A percentile compares a stretch with the other conserved stretches of the same genome.
Evolutionary conservation across 73 alveolate species (phyloP).

Genomic region (Paraurostyla sp.): DNA sequence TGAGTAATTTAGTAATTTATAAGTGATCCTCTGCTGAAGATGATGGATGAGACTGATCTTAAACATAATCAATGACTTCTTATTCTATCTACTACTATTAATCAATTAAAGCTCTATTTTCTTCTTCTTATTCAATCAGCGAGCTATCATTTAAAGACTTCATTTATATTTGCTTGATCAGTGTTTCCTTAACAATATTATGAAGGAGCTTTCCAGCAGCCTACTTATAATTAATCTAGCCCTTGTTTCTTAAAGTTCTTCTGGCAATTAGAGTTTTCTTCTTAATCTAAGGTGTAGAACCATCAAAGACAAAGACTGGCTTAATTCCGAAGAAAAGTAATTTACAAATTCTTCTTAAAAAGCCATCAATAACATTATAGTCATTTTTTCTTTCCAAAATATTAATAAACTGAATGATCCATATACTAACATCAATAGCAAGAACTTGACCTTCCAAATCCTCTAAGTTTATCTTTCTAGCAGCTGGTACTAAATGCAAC

Average conservation of each 20-base stretch:
- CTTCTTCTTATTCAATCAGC: background rate
- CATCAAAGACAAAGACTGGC: constrained; percentile 92
- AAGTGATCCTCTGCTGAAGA: background rate
- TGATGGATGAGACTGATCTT: background rate
- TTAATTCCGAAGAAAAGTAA: constrained; percentile 84
- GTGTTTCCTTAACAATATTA: constrained; percentile 59
- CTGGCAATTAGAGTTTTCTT: constrained; percentile 70
- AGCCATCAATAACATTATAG: constrained; percentile 76
- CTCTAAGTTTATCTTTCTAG: constrained; percentile 77
- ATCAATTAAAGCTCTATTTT: background rate
- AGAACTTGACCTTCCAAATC: constrained; percentile 80
- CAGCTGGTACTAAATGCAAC: constrained; percentile 84
- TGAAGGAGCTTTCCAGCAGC: constrained; percentile 80
- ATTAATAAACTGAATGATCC: constrained; percentile 83
- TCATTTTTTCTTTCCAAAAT: constrained; percentile 49
- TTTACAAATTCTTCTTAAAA: constrained; percentile 79
- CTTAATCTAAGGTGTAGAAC: constrained; percentile 84
- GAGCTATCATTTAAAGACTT: background rate
- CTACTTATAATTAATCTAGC: constrained; percentile 66
- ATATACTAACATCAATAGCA: constrained; percentile 88
- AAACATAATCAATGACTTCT: constrained; percentile 22
- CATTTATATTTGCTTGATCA: background rate
- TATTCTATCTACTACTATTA: constrained; percentile 35
- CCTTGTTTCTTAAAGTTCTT: constrained; percentile 57
- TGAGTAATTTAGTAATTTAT: constrained; percentile 15